These are phyloP conservation scores for Rhodamnia argentea DNA, from an alignment of 345 rosid species.

Conservation along the genomic window DNA sequence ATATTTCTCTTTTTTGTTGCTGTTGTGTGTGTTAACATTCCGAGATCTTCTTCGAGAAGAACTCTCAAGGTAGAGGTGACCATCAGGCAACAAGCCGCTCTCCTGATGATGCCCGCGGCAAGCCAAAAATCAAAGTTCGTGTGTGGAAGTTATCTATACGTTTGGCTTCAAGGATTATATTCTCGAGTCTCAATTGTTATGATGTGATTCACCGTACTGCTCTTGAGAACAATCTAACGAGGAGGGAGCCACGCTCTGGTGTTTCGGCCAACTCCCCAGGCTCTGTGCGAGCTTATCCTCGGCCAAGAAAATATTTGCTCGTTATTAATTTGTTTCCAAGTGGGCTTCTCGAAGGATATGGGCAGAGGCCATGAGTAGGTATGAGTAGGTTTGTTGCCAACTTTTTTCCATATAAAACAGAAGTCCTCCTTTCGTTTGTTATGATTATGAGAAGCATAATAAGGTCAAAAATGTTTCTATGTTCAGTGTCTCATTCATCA, in stretches of 20 bases:
- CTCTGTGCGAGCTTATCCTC: neutral
- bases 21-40: neutral
- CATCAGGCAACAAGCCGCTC: no score
- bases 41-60: neutral
- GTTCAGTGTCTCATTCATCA: neutral
- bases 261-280: neutral
- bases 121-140: neutral
- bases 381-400: neutral
- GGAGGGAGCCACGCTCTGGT: neutral
- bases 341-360: neutral
- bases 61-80: neutral
- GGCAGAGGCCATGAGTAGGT: neutral
- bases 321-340: neutral
- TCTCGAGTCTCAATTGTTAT: neutral
- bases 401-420: neutral
- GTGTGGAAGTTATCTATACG: neutral
- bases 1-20: no score
- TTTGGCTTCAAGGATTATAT: neutral
- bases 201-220: neutral
- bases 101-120: neutral
- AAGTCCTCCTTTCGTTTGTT: neutral
- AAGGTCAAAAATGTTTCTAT: neutral
- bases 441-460: neutral
- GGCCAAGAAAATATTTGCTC: neutral
- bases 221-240: neutral